These are phyloP conservation scores for Annulohypoxylon bovei DNA, from an alignment of 495 filamentous ascomycete species.

Conservation along the genomic window DNA sequence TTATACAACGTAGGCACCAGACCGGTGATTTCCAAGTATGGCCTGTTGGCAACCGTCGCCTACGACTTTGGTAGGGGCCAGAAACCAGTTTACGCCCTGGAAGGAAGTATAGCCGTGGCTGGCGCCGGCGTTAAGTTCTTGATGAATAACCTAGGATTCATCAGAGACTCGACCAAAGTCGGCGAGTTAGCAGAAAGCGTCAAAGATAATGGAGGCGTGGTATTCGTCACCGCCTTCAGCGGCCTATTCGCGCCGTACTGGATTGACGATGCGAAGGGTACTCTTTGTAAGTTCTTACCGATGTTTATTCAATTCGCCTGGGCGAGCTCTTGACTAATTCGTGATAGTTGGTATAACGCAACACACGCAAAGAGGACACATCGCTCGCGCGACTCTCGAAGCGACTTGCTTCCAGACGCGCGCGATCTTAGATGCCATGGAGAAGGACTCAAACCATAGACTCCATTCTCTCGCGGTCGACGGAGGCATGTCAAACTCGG, in stretches of 20 bases:
- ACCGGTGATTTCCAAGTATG: constrained; percentile 90
- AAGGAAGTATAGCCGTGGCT: constrained; percentile 92
- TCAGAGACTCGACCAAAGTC: constrained; percentile 79
- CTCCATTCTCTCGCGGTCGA: constrained; percentile 85
- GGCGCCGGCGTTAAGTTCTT: constrained; percentile 92
- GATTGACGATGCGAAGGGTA: constrained; percentile 96
- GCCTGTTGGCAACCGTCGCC: constrained; percentile 87
- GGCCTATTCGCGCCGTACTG: constrained; percentile 98
- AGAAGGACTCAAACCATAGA: constrained; percentile 83
- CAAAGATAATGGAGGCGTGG: constrained; percentile 87
- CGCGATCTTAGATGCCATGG: constrained; percentile 95
- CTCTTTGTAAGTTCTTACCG: constrained; percentile 72
- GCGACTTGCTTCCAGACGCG: constrained; percentile 96
- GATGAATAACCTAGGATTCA: constrained; percentile 89
- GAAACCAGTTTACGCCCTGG: constrained; percentile 87
- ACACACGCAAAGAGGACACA: constrained; percentile 88
- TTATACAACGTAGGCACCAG: constrained; percentile 92
- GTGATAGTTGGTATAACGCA: constrained; percentile 83
- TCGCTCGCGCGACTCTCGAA: constrained; percentile 93
- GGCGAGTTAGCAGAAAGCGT: constrained; percentile 84
- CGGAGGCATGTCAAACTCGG: constrained; percentile 93
- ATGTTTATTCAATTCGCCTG: background rate
- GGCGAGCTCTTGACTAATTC: constrained; percentile 24
- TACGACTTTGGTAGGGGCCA: constrained; percentile 80
- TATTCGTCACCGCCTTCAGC: constrained; percentile 96